These are phyloP conservation scores for Glycine soja DNA, from an alignment of 306 rosid species.

Conservation along the genomic window DNA sequence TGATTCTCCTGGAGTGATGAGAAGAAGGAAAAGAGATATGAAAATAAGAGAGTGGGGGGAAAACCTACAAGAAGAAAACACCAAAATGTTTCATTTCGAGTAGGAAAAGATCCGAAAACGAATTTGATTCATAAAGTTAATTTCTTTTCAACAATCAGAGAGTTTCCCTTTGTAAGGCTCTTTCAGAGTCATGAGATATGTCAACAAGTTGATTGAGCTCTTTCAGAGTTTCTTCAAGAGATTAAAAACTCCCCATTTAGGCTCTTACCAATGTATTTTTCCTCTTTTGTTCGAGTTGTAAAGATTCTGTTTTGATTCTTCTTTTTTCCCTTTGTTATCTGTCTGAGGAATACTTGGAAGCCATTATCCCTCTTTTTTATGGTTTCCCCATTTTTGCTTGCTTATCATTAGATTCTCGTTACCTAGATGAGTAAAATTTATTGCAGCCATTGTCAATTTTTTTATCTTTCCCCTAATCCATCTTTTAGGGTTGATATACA, in stretches of 20 bases:
- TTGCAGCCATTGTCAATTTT: constrained; percentile 5
- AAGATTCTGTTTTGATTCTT: constrained; percentile 49
- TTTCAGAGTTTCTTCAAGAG: constrained; percentile 98
- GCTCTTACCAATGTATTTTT: constrained; percentile 43
- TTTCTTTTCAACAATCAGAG: constrained; percentile 8
- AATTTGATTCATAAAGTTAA: constrained; percentile 42
- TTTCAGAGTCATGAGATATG: constrained; percentile 96
- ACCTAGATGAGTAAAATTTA: constrained; percentile 1
- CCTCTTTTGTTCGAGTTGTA: constrained; percentile 49
- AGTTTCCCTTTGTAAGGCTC: too few relatives aligned
- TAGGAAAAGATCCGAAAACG: constrained; percentile 56
- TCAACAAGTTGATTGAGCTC: constrained; percentile 99
- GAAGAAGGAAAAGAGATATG: too few relatives aligned
- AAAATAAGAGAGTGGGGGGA: neutral
- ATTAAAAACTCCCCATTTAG: constrained; percentile 99
- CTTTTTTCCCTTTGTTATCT: neutral
- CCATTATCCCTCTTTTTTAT: neutral
- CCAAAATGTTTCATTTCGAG: constrained; percentile 50
- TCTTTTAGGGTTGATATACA: constrained; percentile 14
- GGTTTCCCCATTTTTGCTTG: constrained; percentile 17
- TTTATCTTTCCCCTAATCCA: neutral
- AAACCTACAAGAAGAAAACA: neutral
- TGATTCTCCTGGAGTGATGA: too few relatives aligned
- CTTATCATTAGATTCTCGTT: constrained; percentile 8
- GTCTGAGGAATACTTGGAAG: constrained; percentile 17